These are phyloP conservation scores for Exophiala viscosa DNA, from an alignment of 2,329 filamentous ascomycete genomes.

Conservation along the genomic window DNA sequence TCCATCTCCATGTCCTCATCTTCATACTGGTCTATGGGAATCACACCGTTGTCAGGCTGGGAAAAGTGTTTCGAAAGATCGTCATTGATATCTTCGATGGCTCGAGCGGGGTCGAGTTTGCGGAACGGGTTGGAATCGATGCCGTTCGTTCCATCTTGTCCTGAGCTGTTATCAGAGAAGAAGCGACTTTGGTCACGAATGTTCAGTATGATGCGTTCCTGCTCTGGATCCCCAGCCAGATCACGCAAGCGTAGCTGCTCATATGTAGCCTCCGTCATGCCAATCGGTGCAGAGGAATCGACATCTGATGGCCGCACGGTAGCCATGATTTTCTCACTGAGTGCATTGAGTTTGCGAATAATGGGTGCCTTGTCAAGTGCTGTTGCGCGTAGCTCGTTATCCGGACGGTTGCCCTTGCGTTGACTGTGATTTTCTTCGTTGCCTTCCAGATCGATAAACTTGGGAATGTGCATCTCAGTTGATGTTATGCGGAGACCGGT, in stretches of 20 bases:
- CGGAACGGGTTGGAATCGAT: conserved; percentile 19
- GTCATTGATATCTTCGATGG: conserved; percentile 20
- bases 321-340: conserved; percentile 91
- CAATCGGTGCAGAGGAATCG: conserved; percentile 62
- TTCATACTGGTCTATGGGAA: conserved; percentile 23
- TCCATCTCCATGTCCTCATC: conserved; percentile 22
- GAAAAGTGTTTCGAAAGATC: conserved; percentile 22
- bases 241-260: conserved; percentile 74
- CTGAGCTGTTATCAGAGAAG: conserved; percentile 54
- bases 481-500: conserved; percentile 42
- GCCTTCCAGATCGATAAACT: conserved; percentile 86
- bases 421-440: conserved; percentile 95
- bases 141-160: conserved; percentile 44
- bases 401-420: conserved; percentile 78
- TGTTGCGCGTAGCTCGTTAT: conserved; percentile 81
- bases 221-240: conserved; percentile 68
- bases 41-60: conserved; percentile 22
- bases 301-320: conserved; percentile 76
- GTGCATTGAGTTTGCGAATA: conserved; percentile 78
- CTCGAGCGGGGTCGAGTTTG: conserved; percentile 23
- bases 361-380: conserved; percentile 77
- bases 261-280: conserved; percentile 69
- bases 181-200: conserved; percentile 84
- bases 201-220: conserved; percentile 76
- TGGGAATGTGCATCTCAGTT: conserved; percentile 66